Evolutionary conservation across 805 yeast species (phyloP).

Genomic region (Ogataea paraovalis): DNA sequence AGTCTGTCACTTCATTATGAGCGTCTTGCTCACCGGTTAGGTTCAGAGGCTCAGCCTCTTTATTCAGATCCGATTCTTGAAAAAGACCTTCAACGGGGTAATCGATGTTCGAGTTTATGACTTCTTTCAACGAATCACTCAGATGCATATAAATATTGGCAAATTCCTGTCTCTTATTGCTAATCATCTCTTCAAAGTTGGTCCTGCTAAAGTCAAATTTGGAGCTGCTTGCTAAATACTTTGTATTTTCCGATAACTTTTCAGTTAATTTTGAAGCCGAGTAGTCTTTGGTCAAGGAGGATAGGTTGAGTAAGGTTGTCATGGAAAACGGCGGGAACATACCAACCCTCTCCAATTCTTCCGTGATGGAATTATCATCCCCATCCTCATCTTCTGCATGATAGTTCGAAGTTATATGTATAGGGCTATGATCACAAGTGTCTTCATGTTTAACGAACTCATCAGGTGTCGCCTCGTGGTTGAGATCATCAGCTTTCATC

Average conservation of each 20-base stretch:
- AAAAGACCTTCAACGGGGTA: slow-evolving; percentile 46
- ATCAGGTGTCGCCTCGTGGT: neutral
- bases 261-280: slow-evolving; percentile 18
- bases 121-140: slow-evolving; percentile 32
- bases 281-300: slow-evolving; percentile 15
- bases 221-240: neutral
- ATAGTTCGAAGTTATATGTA: too few relatives aligned
- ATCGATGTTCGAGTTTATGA: slow-evolving; percentile 44
- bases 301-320: slow-evolving; percentile 23
- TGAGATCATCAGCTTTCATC: neutral
- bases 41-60: neutral
- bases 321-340: slow-evolving; percentile 26
- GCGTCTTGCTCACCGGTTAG: neutral
- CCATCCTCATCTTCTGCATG: neutral
- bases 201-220: slow-evolving; percentile 22
- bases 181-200: slow-evolving; percentile 11
- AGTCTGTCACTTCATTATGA: slow-evolving; percentile 5
- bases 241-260: slow-evolving; percentile 11
- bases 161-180: slow-evolving; percentile 16
- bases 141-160: slow-evolving; percentile 22
- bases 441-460: neutral
- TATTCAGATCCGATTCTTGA: slow-evolving; percentile 18
- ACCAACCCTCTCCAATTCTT: slow-evolving; percentile 52
- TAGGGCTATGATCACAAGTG: too few relatives aligned
- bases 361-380: slow-evolving; percentile 38